Evolutionary conservation across 1,284 basidiomycete genomes (phyloP).

Genomic region (Ganoderma lucidum): DNA sequence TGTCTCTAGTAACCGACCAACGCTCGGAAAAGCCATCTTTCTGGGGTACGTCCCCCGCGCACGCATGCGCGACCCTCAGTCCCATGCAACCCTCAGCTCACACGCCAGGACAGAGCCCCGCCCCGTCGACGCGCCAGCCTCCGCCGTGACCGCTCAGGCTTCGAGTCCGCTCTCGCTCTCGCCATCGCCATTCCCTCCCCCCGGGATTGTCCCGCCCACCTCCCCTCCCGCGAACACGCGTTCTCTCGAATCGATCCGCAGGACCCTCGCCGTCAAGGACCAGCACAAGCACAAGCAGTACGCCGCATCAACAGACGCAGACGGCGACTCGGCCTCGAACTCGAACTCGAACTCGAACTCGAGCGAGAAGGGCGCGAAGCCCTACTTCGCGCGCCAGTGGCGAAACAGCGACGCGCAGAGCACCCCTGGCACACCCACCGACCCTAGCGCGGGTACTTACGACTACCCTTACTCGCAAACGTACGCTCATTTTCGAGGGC

Average conservation of each 20-base stretch:
- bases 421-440: background rate
- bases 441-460: background rate
- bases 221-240: background rate
- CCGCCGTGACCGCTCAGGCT: background rate
- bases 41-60: conserved; percentile 9
- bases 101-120: background rate
- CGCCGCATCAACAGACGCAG: background rate
- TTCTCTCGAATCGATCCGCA: background rate
- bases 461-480: background rate
- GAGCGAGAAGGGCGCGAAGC: background rate
- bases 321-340: background rate
- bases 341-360: no score
- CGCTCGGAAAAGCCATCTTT: conserved; percentile 6
- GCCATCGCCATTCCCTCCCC: background rate
- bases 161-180: background rate
- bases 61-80: no score
- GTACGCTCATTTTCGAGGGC: background rate
- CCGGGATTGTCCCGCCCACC: background rate
- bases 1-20: conserved; percentile 6
- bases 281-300: background rate
- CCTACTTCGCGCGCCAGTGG: background rate
- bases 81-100: background rate
- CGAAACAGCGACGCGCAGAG: background rate
- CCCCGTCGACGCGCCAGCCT: background rate
- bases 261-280: background rate